Evolutionary conservation across 768 basidiomycete genomes (phyloP), one percentile per base, ranked within the genome.

Genomic region (Plicaturopsis crispa): DNA sequence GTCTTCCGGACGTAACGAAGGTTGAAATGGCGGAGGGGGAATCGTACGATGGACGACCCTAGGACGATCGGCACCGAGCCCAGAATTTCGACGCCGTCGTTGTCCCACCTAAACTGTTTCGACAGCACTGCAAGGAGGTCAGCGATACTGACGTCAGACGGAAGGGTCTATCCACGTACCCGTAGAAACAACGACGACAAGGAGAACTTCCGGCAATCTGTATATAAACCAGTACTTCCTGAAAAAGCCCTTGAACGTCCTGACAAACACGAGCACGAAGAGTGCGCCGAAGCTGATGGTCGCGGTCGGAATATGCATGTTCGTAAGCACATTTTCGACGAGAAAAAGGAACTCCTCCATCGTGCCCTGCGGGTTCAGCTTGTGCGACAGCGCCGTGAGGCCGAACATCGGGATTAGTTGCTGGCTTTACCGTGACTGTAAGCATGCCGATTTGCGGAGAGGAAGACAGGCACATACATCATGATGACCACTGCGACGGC

Each of bases 371-470:
- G 81, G 81, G 49, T 81, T 73, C 8, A 73, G 36, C 13, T 53
- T 31, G 39, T 70, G 70, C 44, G 75, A 69, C 8, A 88, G 63
- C 3, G 60, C 59, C 5, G 62, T 62, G 18, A 97, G 70, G 18
- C 92, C 92, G 33, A 96, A 73, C 84, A 97, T 92, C 0, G 92
- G 89, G 19, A 90, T 79, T 13, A 92, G 63, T 54, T 92, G 86
- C 58, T 86, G 84, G 31, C 85, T 88, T 36, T 5, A 14, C 8
- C 26, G 26, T 28, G 14, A n/a, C n/a, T 14, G 31, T 33, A 14
- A 11, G 22, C 14, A 26, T 6, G 12, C 14, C 26, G 26, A 14
- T 17, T 18, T 13, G 19, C 17, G 21, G 33, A 32, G 18, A 38
- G 20, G 12, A 11, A 10, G 16, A 36, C 21, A 23, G 24, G 18